These are phyloP conservation scores for Brassica nigra DNA, from an alignment of 345 rosid genomes.

Conservation along the genomic window DNA sequence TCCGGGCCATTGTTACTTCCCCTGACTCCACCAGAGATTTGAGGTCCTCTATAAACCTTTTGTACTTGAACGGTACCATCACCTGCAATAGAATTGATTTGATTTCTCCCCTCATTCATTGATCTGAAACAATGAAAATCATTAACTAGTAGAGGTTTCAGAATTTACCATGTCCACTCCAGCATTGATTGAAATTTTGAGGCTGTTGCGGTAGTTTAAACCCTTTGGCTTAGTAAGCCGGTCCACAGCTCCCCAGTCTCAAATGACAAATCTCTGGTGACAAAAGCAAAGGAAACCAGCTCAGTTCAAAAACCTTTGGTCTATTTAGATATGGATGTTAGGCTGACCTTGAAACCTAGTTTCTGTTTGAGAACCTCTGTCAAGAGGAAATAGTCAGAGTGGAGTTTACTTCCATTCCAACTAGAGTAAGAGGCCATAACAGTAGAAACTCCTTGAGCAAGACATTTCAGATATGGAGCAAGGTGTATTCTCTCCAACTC, in stretches of 20 bases:
- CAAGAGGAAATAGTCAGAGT: constrained; percentile 62
- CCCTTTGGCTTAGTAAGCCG: constrained; percentile 60
- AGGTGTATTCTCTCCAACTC: constrained; percentile 65
- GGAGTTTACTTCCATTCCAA: constrained; percentile 73
- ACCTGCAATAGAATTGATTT: constrained; percentile 50
- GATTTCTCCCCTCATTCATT: not conserved
- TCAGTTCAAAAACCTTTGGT: not conserved
- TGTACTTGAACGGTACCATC: constrained; percentile 64
- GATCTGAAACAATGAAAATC: not conserved
- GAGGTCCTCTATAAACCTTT: constrained; percentile 54
- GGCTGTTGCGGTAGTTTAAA: constrained; percentile 61
- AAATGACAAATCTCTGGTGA: constrained; percentile 65
- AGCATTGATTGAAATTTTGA: constrained; percentile 68
- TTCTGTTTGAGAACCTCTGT: constrained; percentile 76
- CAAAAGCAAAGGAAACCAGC: not conserved
- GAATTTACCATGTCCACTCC: constrained; percentile 80
- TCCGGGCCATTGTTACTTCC: constrained; percentile 64
- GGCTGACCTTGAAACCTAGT: constrained; percentile 71
- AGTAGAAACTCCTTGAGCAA: constrained; percentile 77
- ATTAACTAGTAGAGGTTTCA: not conserved
- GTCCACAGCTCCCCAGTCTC: constrained; percentile 85
- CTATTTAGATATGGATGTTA: not conserved
- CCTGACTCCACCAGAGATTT: constrained; percentile 63
- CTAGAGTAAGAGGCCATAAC: constrained; percentile 86
- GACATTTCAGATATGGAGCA: constrained; percentile 59